Percentiles rank a stretch among this genome's conserved stretches.
These are phyloP conservation scores for Pleurotus giganteus DNA, from an alignment of 768 basidiomycete species.

Conservation along the genomic window DNA sequence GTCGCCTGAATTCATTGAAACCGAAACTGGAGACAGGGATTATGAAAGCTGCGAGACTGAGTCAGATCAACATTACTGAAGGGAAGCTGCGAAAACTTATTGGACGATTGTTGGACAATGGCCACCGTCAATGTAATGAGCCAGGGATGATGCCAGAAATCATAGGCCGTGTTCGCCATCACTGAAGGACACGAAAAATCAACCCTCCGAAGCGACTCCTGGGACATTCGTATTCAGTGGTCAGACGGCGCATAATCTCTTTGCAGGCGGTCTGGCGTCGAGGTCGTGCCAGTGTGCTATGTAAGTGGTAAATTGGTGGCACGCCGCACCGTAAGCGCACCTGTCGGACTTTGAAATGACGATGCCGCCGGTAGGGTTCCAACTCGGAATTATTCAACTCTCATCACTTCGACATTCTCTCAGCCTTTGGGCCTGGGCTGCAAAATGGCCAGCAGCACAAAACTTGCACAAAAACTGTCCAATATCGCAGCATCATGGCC, in stretches of 20 bases:
- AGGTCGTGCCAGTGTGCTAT: no score
- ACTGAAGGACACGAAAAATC: no score
- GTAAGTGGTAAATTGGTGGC: background rate
- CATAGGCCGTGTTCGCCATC: background rate
- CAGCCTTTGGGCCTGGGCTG: background rate
- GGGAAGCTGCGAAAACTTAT: no score
- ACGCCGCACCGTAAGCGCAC: background rate
- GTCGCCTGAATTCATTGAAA: no score
- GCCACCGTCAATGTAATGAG: no score
- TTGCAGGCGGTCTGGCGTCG: no score
- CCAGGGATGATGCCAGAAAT: background rate
- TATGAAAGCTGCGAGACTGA: no score
- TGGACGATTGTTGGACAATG: background rate
- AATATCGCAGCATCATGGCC: slow-evolving; percentile 64
- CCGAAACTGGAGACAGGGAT: no score
- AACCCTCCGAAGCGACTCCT: no score
- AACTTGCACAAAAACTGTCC: slow-evolving; percentile 48
- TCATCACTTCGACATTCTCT: background rate
- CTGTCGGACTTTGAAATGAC: background rate
- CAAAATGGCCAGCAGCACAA: slow-evolving; percentile 19
- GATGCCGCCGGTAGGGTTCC: background rate
- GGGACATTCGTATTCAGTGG: no score
- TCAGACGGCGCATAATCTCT: no score
- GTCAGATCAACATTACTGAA: no score
- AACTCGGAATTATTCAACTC: background rate